phyloP scores from a whole-genome alignment of 2,329 filamentous ascomycete species.

The Cryphonectria parasitica region DNA sequence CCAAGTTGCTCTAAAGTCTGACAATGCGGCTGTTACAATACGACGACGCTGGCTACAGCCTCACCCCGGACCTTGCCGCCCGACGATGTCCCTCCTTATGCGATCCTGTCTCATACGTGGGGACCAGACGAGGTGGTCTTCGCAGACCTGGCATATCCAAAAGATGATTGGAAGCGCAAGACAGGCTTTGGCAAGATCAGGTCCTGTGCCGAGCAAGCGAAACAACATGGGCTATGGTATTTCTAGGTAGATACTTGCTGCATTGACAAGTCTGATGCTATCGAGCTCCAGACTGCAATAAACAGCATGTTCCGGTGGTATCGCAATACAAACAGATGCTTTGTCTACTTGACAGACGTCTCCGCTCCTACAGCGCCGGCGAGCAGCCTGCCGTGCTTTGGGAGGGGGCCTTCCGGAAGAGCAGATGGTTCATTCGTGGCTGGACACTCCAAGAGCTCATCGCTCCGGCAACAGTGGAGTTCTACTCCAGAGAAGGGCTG shows the following conservation, averaged over 20 bases:
- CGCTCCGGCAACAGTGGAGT: conserved; percentile 25
- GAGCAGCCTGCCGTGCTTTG: background rate
- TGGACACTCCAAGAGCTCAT: conserved; percentile 30
- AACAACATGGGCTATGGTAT: conserved; percentile 18
- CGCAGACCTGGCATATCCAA: background rate
- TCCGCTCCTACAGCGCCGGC: background rate
- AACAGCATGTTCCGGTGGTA: conserved; percentile 21
- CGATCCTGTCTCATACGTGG: background rate
- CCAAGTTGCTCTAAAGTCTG: background rate
- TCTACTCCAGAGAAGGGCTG: conserved; percentile 29
- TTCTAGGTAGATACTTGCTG: conserved; percentile 22
- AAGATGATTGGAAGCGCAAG: background rate
- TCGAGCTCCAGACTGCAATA: conserved; percentile 11
- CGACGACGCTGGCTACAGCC: background rate
- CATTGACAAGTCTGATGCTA: conserved; percentile 19
- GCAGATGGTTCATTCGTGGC: conserved; percentile 20
- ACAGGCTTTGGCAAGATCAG: background rate
- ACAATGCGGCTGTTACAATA: background rate
- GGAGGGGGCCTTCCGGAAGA: background rate
- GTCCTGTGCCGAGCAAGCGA: conserved; percentile 12
- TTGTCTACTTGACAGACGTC: conserved; percentile 9
- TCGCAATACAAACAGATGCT: conserved; percentile 11
- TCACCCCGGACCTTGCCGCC: background rate
- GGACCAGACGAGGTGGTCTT: background rate
- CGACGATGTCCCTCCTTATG: background rate